These are phyloP conservation scores for Cercospora nicotianae DNA, from an alignment of 2,329 filamentous ascomycete genomes.

Conservation along the genomic window DNA sequence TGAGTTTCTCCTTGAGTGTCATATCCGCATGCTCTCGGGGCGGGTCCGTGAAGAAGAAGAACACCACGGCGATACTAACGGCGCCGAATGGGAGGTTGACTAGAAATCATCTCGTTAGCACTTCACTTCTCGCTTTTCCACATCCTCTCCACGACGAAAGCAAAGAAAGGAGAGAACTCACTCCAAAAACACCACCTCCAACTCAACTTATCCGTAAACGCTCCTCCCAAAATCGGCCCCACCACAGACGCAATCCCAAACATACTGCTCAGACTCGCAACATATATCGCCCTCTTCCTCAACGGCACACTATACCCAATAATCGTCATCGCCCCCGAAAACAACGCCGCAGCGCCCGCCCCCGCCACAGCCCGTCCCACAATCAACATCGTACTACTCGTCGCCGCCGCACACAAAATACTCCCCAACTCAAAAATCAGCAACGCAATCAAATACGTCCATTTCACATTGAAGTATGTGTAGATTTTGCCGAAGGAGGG, in stretches of 20 bases:
- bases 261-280: slow-evolving; percentile 41
- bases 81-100: slow-evolving; percentile 44
- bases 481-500: slow-evolving; percentile 58
- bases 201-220: slow-evolving; percentile 41
- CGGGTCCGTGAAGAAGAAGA: slow-evolving; percentile 35
- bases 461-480: slow-evolving; percentile 58
- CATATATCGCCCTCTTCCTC: slow-evolving; percentile 46
- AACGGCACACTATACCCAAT: slow-evolving; percentile 47
- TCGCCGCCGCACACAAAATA: slow-evolving; percentile 54
- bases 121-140: neutral
- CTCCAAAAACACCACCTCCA: slow-evolving; percentile 37
- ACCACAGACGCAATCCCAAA: slow-evolving; percentile 44
- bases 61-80: slow-evolving; percentile 38
- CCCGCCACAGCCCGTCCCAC: slow-evolving; percentile 57
- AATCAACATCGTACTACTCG: slow-evolving; percentile 55
- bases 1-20: slow-evolving; percentile 46
- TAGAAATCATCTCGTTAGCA: slow-evolving; percentile 14
- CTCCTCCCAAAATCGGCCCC: slow-evolving; percentile 47
- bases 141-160: neutral
- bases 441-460: slow-evolving; percentile 52
- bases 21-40: slow-evolving; percentile 17
- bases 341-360: slow-evolving; percentile 53
- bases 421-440: slow-evolving; percentile 54
- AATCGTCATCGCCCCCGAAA: slow-evolving; percentile 56
- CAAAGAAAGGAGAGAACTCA: neutral